A percentile compares a stretch with the other conserved stretches of the same genome.
Conservation (phyloP, 176 grass and related monocot genomes). For the Avena atlantica region DNA sequence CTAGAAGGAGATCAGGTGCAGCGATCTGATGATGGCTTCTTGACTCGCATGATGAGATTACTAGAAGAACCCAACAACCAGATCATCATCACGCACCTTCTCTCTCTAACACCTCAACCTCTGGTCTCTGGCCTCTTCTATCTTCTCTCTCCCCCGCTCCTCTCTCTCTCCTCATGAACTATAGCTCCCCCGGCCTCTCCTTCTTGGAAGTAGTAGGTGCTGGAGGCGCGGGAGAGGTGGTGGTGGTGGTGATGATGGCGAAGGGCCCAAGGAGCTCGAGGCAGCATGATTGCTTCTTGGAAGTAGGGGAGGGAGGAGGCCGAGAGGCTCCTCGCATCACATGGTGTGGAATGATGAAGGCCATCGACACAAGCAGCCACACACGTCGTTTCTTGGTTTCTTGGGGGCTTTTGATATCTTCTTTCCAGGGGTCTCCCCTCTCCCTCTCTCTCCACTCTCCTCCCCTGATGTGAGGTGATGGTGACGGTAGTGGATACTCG, state of each 20-base stretch:
- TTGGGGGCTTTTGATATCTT: constrained; percentile 49
- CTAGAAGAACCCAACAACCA: constrained; percentile 46
- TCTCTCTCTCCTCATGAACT: constrained; percentile 47
- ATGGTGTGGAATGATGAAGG: constrained; percentile 61
- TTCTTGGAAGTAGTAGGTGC: constrained; percentile 56
- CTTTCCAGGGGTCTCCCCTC: constrained; percentile 45
- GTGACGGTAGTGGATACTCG: constrained; percentile 37
- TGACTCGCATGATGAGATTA: constrained; percentile 37
- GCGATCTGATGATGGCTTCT: constrained; percentile 61
- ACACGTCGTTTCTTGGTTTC: constrained; percentile 51
- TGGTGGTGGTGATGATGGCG: constrained; percentile 50
- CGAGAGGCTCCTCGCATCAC: constrained; percentile 51
- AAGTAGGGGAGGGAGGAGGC: constrained; percentile 36
- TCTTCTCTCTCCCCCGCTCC: constrained; percentile 25
- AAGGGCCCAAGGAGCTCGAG: constrained; percentile 53
- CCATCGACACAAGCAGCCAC: constrained; percentile 49
- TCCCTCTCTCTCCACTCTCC: not conserved
- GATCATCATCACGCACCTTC: constrained; percentile 40
- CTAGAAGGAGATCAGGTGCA: constrained; percentile 26
- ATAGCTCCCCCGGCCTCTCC: constrained; percentile 40
- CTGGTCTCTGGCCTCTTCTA: not conserved
- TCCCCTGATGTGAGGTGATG: constrained; percentile 32
- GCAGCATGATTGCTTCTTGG: constrained; percentile 73
- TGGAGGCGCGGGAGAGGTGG: constrained; percentile 27
- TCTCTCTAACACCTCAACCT: constrained; percentile 31